These are phyloP conservation scores for Pseudogymnoascus destructans DNA, from an alignment of 2,329 filamentous ascomycete species.

Conservation along the genomic window DNA sequence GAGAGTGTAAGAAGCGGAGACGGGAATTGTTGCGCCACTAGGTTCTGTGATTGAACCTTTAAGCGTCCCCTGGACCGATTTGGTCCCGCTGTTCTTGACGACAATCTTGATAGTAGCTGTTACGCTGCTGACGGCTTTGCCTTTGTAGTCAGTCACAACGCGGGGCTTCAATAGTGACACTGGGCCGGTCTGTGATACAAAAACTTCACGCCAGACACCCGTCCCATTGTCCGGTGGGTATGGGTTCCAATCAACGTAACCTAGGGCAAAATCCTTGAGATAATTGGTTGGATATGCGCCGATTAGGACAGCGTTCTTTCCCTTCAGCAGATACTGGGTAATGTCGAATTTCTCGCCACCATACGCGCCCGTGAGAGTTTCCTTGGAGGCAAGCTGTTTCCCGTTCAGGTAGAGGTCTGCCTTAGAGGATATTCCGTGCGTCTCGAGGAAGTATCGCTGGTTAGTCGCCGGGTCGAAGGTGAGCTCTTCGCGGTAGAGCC, in stretches of 20 bases:
- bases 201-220: constrained; percentile 47
- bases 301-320: constrained; percentile 39
- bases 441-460: constrained; percentile 39
- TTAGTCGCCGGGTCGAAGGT: constrained; percentile 24
- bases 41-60: constrained; percentile 18
- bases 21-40: constrained; percentile 13
- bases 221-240: constrained; percentile 49
- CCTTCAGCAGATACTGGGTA: constrained; percentile 29
- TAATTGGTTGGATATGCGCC: constrained; percentile 45
- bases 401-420: constrained; percentile 50
- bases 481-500: constrained; percentile 46
- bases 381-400: constrained; percentile 34
- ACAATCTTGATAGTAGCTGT: constrained; percentile 7
- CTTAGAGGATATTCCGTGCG: constrained; percentile 45
- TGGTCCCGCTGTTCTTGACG: constrained; percentile 5
- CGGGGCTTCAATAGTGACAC: constrained; percentile 27
- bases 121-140: not conserved
- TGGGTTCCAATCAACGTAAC: constrained; percentile 51
- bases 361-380: constrained; percentile 42
- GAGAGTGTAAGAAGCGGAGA: constrained; percentile 29
- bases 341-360: constrained; percentile 43
- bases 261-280: constrained; percentile 43
- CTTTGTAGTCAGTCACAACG: constrained; percentile 9
- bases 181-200: constrained; percentile 40
- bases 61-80: constrained; percentile 20